Evolutionary conservation across 1,139 yeast species (phyloP), one percentile per base, ranked within the genome.

Genomic region (Entelexis paramagnoliae): DNA sequence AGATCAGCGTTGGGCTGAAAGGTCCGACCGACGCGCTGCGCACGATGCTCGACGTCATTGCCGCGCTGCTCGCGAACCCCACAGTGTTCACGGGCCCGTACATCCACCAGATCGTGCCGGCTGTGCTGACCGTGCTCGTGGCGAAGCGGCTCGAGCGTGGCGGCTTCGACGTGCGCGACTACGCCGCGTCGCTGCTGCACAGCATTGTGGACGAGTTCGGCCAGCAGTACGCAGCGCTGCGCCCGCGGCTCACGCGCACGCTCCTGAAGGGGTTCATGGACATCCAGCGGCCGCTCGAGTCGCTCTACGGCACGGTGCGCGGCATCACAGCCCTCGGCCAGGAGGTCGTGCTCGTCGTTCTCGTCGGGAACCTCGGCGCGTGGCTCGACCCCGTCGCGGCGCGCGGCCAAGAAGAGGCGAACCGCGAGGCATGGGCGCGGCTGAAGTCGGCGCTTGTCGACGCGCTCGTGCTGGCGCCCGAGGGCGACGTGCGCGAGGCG

Each of bases 71-170:
- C 46, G 80, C 84, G 47, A 93, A 93, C 68, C 81, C 81, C 52
- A 83, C 95, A 24, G 81, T 93, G 46, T 91, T 89, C 63, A 75
- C 91, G 58, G 97, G 91, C 60, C 98, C 98, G 13, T 93, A 91
- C 63, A 89, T 93, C 49, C 98, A 93, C 68, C 93, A 96, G 1
- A 73, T 93, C 60, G 87, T 91, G 87, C 98, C 99, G 22, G 86
- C 96, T 58, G 82, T 91, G 35, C 73, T 93, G 59, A 93, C 99
- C 0, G 74, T 93, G 32, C 73, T 93, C 49, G 74, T 93, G 55
- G 96, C 97, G 2, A 89, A 88, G 63, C 78, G 86, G 58, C 78
- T 91, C n/a, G 54, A 53, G 13, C 57, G 62, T 39, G 67, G 66
- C 48, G 59, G 60, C 30, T 67, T 64, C 56, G 70, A 64, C 2